Evolutionary conservation across 129 eudicot genomes (phyloP).

Genomic region (Escallonia rubra): DNA sequence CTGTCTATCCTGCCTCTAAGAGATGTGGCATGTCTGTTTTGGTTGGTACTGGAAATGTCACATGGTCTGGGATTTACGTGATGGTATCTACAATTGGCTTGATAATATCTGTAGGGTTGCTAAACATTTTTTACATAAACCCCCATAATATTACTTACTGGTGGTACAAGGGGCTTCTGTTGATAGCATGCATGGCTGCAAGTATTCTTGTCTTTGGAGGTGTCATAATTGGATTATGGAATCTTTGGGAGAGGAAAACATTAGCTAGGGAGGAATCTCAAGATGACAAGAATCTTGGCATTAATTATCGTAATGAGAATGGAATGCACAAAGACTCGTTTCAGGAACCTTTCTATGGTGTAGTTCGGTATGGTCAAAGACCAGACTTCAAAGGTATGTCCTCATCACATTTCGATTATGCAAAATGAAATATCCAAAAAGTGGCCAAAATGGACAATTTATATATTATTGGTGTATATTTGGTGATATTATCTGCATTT

Average conservation of each 20-base stretch:
- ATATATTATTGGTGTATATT: too few species aligned
- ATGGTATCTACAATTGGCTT: slow-evolving; percentile 62
- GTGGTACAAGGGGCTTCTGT: slow-evolving; percentile 89
- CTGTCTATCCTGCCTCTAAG: slow-evolving; percentile 36
- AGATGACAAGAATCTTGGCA: slow-evolving; percentile 5
- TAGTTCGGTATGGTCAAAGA: slow-evolving; percentile 61
- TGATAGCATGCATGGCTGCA: slow-evolving; percentile 59
- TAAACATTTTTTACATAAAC: slow-evolving; percentile 50
- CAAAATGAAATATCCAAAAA: not conserved
- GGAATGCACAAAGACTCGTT: slow-evolving; percentile 27
- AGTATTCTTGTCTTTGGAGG: slow-evolving; percentile 80
- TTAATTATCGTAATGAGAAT: slow-evolving; percentile 14
- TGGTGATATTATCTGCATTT: too few species aligned
- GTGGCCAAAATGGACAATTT: not conserved
- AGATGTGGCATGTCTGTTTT: slow-evolving; percentile 59
- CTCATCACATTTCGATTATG: not conserved
- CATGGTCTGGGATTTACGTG: slow-evolving; percentile 76
- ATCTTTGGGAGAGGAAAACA: slow-evolving; percentile 61
- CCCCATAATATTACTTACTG: slow-evolving; percentile 39
- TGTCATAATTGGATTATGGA: slow-evolving; percentile 58
- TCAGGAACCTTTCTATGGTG: slow-evolving; percentile 23
- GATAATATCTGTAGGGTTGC: slow-evolving; percentile 36
- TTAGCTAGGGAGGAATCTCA: slow-evolving; percentile 21
- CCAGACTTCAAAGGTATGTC: slow-evolving; percentile 75
- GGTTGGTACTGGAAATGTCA: slow-evolving; percentile 76